These are phyloP conservation scores for Pseudocercospora eumusae DNA, from an alignment of 2,329 filamentous ascomycete species.

Conservation along the genomic window DNA sequence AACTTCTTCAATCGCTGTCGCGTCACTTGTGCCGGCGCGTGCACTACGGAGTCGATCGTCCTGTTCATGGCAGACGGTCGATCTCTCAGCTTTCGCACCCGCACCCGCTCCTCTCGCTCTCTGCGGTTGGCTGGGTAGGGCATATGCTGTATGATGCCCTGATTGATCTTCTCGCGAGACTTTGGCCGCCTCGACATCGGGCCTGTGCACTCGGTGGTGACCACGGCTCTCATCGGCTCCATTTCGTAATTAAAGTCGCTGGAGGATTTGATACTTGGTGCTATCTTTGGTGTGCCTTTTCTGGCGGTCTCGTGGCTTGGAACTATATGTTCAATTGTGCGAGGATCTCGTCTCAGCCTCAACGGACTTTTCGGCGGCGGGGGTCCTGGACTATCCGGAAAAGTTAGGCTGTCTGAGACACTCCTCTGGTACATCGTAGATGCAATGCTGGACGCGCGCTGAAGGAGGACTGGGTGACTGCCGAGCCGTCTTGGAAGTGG, in stretches of 20 bases:
- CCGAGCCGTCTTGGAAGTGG: constrained; percentile 35
- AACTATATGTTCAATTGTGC: constrained; percentile 35
- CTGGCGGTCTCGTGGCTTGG: constrained; percentile 23
- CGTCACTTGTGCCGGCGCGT: constrained; percentile 25
- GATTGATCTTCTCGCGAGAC: constrained; percentile 30
- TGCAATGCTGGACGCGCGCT: constrained; percentile 38
- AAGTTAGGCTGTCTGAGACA: constrained; percentile 32
- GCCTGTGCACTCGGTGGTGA: constrained; percentile 39
- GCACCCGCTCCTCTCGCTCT: constrained; percentile 39
- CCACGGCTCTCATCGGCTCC: constrained; percentile 32
- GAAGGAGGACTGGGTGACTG: constrained; percentile 36
- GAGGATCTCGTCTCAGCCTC: constrained; percentile 31
- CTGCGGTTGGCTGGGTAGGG: constrained; percentile 28
- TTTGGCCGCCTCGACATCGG: constrained; percentile 37
- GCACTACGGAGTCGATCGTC: constrained; percentile 35
- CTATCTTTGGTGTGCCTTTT: constrained; percentile 33
- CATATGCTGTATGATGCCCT: constrained; percentile 19
- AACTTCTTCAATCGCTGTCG: constrained; percentile 35
- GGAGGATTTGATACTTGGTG: constrained; percentile 35
- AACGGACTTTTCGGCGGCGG: constrained; percentile 41
- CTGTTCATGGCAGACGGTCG: constrained; percentile 25
- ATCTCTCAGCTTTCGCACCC: constrained; percentile 40
- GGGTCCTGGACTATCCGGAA: constrained; percentile 34
- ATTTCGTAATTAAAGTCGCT: constrained; percentile 33
- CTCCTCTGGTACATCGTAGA: constrained; percentile 33